Evolutionary conservation across 805 yeast species (phyloP).

Genomic region (Allodekkera sacchari): DNA sequence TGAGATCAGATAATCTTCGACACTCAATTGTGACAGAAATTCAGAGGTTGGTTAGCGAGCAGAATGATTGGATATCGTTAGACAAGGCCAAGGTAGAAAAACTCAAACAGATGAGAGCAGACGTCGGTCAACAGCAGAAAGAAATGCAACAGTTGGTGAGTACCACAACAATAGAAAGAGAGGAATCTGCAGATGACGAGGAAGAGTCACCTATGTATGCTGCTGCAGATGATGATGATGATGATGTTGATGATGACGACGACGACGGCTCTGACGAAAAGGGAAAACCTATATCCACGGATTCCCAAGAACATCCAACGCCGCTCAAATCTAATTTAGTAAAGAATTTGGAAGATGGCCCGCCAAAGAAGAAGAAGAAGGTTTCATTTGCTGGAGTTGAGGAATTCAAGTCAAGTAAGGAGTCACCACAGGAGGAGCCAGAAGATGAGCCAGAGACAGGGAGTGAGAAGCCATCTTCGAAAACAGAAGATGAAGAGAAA

Average conservation of each 20-base stretch:
- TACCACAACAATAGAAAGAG: background rate
- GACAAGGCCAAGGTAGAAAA: conserved; percentile 16
- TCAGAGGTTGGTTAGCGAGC: conserved; percentile 19
- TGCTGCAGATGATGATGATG: conserved; percentile 7
- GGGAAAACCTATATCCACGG: background rate
- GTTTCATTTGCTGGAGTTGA: no score
- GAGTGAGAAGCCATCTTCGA: conserved; percentile 4
- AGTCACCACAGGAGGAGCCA: conserved; percentile 3
- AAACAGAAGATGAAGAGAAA: conserved; percentile 3
- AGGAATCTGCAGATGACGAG: background rate
- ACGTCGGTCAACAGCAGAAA: conserved; percentile 12
- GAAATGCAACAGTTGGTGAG: conserved; percentile 20
- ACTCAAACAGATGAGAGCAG: conserved; percentile 9
- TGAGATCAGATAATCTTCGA: conserved; percentile 7
- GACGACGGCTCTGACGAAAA: conserved; percentile 1
- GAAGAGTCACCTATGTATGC: conserved; percentile 2
- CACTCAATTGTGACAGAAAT: conserved; percentile 17
- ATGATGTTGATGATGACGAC: conserved; percentile 7
- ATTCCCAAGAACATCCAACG: background rate
- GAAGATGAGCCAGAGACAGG: conserved; percentile 2
- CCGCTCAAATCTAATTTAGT: no score
- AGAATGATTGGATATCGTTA: conserved; percentile 24
- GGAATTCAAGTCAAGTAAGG: no score
- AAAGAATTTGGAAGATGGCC: no score
- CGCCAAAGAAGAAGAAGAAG: no score